phyloP scores from a whole-genome alignment of 2,329 filamentous ascomycete species.

The Colletotrichum gloeosporioides region DNA sequence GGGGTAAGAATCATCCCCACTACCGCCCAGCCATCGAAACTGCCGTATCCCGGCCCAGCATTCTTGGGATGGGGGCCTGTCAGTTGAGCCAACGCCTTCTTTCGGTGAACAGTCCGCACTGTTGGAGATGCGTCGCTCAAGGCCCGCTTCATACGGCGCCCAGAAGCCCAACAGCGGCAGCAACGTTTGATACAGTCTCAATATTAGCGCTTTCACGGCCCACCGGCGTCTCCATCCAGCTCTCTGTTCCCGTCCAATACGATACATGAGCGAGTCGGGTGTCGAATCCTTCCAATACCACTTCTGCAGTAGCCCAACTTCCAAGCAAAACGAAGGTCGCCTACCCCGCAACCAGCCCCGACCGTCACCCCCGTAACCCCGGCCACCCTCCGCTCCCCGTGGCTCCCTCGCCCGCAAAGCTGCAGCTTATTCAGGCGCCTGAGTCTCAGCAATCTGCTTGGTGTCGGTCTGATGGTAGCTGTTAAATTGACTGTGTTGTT shows the following conservation, averaged over 20 bases:
- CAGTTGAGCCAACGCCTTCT: background rate
- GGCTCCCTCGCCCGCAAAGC: constrained; percentile 6
- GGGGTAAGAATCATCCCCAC: background rate
- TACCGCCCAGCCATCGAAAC: background rate
- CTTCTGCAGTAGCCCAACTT: background rate
- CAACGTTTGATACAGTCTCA: background rate
- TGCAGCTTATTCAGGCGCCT: constrained; percentile 19
- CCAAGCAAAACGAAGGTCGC: background rate
- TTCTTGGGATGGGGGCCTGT: background rate
- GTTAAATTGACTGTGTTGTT: too few relatives aligned
- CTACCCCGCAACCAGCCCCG: constrained; percentile 16
- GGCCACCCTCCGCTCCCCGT: constrained; percentile 3
- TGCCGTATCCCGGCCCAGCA: constrained; percentile 13
- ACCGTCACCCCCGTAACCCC: background rate
- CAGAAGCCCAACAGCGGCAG: background rate
- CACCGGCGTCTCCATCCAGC: background rate
- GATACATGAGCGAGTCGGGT: background rate
- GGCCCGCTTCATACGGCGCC: background rate
- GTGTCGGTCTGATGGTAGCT: constrained; percentile 14
- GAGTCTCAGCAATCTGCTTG: constrained; percentile 18
- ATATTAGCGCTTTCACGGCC: background rate
- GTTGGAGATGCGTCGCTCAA: background rate
- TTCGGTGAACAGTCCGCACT: background rate
- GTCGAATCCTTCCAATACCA: background rate
- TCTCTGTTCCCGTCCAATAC: constrained; percentile 1